A percentile compares a stretch with the other conserved stretches of the same genome.
phyloP scores from a whole-genome alignment of 192 early-diverging fungal genomes.

The Gryganskiella cystojenkinii region DNA sequence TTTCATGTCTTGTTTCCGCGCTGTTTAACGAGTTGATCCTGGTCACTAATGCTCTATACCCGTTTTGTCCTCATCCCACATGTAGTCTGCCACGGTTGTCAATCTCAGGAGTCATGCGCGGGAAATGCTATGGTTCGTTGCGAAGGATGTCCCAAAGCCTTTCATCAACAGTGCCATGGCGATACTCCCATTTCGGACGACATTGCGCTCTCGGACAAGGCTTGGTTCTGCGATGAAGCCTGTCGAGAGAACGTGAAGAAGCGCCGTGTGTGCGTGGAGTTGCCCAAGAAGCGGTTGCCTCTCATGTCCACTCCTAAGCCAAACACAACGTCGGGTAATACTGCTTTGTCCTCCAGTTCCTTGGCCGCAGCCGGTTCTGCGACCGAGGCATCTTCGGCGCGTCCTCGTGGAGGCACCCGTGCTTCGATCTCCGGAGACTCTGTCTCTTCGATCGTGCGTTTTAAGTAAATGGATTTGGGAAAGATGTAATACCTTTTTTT shows the following conservation, averaged over 20 bases:
- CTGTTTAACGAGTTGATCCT: neutral
- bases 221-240: conserved; percentile 71
- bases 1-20: neutral
- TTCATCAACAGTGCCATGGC: conserved; percentile 77
- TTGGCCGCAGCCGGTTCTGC: conserved; percentile 42
- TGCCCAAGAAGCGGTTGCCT: conserved; percentile 69
- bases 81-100: conserved; percentile 77
- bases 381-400: conserved; percentile 9
- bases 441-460: neutral
- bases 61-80: neutral
- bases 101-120: conserved; percentile 68
- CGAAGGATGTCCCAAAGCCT: conserved; percentile 86
- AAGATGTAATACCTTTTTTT: too few species aligned
- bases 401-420: conserved; percentile 31
- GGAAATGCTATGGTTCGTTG: conserved; percentile 80
- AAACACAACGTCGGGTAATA: neutral
- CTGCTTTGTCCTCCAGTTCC: neutral
- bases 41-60: conserved; percentile 17
- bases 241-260: conserved; percentile 67
- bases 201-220: conserved; percentile 56
- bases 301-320: conserved; percentile 71
- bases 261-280: conserved; percentile 68
- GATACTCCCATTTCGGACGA: conserved; percentile 53
- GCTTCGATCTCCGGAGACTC: conserved; percentile 37
- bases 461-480: conserved; percentile 15